These are phyloP conservation scores for Raddia guianensis DNA, from an alignment of 176 grass and related monocot species.

Conservation along the genomic window DNA sequence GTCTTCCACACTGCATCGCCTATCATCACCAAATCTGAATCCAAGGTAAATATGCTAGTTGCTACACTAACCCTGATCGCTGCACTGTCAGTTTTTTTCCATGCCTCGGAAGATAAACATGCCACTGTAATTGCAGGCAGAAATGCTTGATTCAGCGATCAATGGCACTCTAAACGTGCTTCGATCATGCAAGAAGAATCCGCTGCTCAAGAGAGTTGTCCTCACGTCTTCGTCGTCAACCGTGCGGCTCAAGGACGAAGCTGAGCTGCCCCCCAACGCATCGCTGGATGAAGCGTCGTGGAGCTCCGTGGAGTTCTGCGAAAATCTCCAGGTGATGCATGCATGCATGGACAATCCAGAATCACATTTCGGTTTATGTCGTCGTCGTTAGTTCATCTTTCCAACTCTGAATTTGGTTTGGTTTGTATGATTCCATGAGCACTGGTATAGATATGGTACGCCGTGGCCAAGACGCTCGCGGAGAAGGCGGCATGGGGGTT, in stretches of 20 bases:
- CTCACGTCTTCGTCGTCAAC: constrained; percentile 85
- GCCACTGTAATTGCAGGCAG: constrained; percentile 16
- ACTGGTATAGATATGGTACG: constrained; percentile 62
- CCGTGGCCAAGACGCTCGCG: constrained; percentile 72
- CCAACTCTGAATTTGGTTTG: neutral
- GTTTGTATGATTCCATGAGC: neutral
- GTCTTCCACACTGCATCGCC: constrained; percentile 88
- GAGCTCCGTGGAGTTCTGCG: constrained; percentile 70
- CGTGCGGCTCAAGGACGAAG: constrained; percentile 66
- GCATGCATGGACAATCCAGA: neutral
- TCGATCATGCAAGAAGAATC: constrained; percentile 79
- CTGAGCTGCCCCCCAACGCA: constrained; percentile 45
- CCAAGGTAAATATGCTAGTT: constrained; percentile 46
- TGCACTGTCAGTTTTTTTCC: neutral
- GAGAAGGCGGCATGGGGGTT: constrained; percentile 95
- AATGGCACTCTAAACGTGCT: constrained; percentile 82
- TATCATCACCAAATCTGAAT: constrained; percentile 59
- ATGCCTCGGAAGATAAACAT: neutral
- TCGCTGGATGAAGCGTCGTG: constrained; percentile 76
- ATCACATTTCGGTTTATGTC: neutral
- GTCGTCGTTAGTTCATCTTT: neutral
- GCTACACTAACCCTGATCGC: constrained; percentile 12
- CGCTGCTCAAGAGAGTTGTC: constrained; percentile 61
- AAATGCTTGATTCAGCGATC: constrained; percentile 59
- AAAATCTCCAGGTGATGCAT: constrained; percentile 60